These are phyloP conservation scores for Talaromyces amestolkiae DNA, from an alignment of 2,329 filamentous ascomycete species.

Conservation along the genomic window DNA sequence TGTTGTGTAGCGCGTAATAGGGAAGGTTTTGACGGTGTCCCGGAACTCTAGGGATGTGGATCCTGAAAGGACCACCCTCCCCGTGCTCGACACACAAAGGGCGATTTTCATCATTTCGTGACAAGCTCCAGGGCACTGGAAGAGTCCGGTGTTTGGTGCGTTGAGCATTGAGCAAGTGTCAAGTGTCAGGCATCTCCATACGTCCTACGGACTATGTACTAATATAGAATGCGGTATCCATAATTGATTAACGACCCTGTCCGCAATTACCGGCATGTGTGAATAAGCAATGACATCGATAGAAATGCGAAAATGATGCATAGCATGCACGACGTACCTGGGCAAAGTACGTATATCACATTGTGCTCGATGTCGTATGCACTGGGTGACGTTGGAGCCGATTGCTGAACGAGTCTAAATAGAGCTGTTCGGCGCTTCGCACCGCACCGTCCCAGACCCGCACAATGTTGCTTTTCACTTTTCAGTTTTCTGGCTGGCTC, in stretches of 20 bases:
- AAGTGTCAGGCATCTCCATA: neutral
- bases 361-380: neutral
- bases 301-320: neutral
- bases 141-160: neutral
- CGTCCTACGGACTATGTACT: neutral
- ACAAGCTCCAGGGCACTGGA: neutral
- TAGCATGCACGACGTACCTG: neutral
- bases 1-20: neutral
- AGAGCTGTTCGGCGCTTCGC: constrained; percentile 14
- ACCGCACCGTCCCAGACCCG: constrained; percentile 17
- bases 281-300: neutral
- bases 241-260: neutral
- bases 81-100: constrained; percentile 5
- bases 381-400: neutral
- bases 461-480: neutral
- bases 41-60: constrained; percentile 19
- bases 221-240: constrained; percentile 3
- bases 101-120: neutral
- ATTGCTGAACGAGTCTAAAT: neutral
- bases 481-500: neutral
- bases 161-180: constrained; percentile 8
- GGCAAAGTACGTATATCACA: neutral
- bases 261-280: neutral
- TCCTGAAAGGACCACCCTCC: neutral
- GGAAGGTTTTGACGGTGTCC: constrained; percentile 3